phyloP scores from a whole-genome alignment of 2,329 filamentous ascomycete species.

The Teratosphaeria epicoccoides region DNA sequence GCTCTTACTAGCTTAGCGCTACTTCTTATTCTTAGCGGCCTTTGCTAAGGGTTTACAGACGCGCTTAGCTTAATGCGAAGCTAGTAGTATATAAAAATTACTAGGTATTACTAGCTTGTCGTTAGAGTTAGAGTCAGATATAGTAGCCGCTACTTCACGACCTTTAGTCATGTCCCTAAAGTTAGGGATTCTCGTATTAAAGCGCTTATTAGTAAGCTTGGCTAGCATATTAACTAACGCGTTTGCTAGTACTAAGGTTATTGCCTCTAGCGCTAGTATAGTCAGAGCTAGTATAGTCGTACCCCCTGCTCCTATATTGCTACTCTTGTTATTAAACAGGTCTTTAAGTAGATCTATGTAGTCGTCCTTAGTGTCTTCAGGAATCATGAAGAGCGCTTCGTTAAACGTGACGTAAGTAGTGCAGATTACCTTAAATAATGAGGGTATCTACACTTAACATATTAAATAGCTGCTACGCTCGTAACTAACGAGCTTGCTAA shows the following conservation, averaged over 20 bases:
- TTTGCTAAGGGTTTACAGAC: not conserved
- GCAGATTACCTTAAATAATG: not conserved
- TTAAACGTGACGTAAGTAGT: not conserved
- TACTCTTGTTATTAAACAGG: not conserved
- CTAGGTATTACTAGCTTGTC: too few relatives aligned
- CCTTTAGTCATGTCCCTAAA: too few relatives aligned
- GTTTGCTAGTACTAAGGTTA: too few relatives aligned
- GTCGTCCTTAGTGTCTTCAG: not conserved
- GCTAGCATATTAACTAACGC: not conserved
- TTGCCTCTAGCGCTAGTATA: too few relatives aligned
- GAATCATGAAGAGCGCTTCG: not conserved
- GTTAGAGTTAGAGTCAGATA: too few relatives aligned
- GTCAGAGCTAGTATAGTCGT: too few relatives aligned
- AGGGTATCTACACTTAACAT: not conserved
- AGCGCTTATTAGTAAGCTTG: too few relatives aligned
- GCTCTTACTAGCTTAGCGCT: not conserved
- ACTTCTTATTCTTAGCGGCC: not conserved
- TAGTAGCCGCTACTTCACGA: too few relatives aligned
- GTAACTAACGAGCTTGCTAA: not conserved
- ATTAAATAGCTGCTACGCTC: not conserved
- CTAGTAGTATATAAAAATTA: not conserved
- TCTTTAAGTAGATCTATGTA: not conserved
- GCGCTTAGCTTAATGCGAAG: not conserved
- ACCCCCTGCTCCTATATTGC: not conserved
- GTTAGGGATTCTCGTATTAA: too few relatives aligned